Base-by-base conservation (phyloP, 2,329 filamentous ascomycete genomes). In the Epichloe amarillans region DNA sequence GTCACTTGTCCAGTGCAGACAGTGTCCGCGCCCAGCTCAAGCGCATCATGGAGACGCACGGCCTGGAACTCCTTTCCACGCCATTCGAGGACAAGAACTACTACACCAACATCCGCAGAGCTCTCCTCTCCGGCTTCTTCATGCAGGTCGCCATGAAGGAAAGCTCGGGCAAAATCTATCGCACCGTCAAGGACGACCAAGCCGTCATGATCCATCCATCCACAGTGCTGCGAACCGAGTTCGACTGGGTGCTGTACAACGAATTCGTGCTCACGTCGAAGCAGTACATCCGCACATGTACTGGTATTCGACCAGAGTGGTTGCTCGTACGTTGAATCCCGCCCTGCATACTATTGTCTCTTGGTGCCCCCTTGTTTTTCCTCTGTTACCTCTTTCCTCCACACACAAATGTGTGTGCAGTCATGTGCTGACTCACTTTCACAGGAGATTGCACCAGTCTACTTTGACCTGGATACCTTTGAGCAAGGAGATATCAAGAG, bases 101-200 rank as follows among this genome's bases (percentile, higher is more conserved):
- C 74, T 98, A 97, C 70, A 88, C 82, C 66, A 98, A 98, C 67
- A 98, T 98, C 61, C 86, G 91, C 43, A 83, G 89, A 38, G 91
- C 93, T 8, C 77, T 98, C 14, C 84, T 96, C 12, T 80, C 90
- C 1, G 93, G 94, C 36, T 98, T 98, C 77, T 98, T 98, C 76
- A 98, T 98, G 93, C 93, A 98, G 67, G 88, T 97, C 21, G 94
- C 93, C 53, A 96, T 95, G 81, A 88, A 86, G 64, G 89, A 97
- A 63, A 81, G 80, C 48, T 83, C 80, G 33, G 86, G 87, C 63
- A 97, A 97, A 75, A 80, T 87, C 41, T 98, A 98, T 71, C 82
- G 84, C 56, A 98, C 93, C 1, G 84, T 98, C 66, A 98, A 97
- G 73, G 94, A 98, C 64, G 86, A 96, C 62, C 91, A 97, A 70